Evolutionary conservation across 2,329 filamentous ascomycete genomes (phyloP).

Genomic region (Penicillium nordicum): DNA sequence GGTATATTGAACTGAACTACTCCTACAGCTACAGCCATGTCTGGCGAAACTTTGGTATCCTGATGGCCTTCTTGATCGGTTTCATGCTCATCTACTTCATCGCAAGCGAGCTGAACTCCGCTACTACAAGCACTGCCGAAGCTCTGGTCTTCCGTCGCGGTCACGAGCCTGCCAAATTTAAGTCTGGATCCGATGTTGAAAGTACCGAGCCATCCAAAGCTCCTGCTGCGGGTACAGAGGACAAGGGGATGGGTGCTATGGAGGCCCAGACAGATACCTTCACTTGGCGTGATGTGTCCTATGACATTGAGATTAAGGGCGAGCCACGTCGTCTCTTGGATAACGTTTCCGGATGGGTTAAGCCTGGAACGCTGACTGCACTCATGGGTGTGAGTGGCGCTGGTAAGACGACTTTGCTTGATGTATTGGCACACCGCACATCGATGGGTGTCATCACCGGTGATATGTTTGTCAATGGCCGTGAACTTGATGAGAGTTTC

Average conservation of each 20-base stretch:
- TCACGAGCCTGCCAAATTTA: slow-evolving; percentile 27
- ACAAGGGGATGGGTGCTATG: slow-evolving; percentile 34
- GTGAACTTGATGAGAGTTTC: slow-evolving; percentile 56
- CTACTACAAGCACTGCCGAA: slow-evolving; percentile 71
- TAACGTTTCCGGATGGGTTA: slow-evolving; percentile 86
- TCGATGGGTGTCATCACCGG: slow-evolving; percentile 84
- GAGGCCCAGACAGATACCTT: slow-evolving; percentile 69
- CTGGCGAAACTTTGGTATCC: slow-evolving; percentile 68
- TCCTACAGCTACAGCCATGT: slow-evolving; percentile 57
- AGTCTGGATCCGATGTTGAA: slow-evolving; percentile 49
- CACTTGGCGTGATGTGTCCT: slow-evolving; percentile 78
- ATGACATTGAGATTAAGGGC: slow-evolving; percentile 72
- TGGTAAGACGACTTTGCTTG: slow-evolving; percentile 84
- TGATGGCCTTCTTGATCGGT: slow-evolving; percentile 60
- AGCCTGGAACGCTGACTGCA: slow-evolving; percentile 82
- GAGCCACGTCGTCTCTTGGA: slow-evolving; percentile 72
- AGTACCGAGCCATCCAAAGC: background rate
- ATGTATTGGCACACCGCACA: slow-evolving; percentile 76
- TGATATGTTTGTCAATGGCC: slow-evolving; percentile 75
- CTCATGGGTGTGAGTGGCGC: slow-evolving; percentile 88
- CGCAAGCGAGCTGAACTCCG: slow-evolving; percentile 44
- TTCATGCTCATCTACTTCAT: slow-evolving; percentile 62
- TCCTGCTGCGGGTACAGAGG: background rate
- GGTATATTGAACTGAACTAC: slow-evolving; percentile 54
- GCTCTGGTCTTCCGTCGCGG: slow-evolving; percentile 69